Evolutionary conservation across 257 asterid genomes (phyloP), one percentile per base, ranked within the genome.

Genomic region (Ballota nigra): DNA sequence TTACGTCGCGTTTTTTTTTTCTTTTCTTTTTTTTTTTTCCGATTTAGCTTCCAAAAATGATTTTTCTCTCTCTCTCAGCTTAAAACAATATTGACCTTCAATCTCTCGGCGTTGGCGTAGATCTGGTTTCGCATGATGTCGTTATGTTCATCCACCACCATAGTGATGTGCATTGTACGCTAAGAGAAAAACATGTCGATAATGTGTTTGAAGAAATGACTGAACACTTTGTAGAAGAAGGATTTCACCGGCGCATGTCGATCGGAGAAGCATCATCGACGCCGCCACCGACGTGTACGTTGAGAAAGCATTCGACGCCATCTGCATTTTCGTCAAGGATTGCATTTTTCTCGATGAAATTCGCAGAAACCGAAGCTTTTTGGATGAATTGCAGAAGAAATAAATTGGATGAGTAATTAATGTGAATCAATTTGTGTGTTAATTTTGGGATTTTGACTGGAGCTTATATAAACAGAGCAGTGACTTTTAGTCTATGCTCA

Each of bases 261-360:
- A 82, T 1, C 96, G 87, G 74, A 88, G 63, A 0, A 92, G 81
- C 97, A 92, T 90, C 82, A 84, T 47, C 2, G 92, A 72, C 2
- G 89, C 86, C 12, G 98, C 92, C 61, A 87, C 45, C 16, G 95
- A 87, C 8, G 98, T 96, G 82, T 90, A 92, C 20, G 96, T 88
- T 8, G 95, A 78, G 90, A 92, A 92, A 1, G 86, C 40, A 16
- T 86, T 73, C 0, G 92, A 34, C 1, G 92, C 83, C 75, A 85
- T 57, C 71, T 75, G 94, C 84, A 86, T 77, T 67, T 83, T 86
- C 6, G 79, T 63, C 2, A 85, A 52, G 10, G 83, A 64, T 11
- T 41, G 3, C 49, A 41, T 41, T 29, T 29, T 6, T 2, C n/a
- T 29, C n/a, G n/a, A n/a, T n/a, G n/a, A n/a, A n/a, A n/a, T 29